phyloP scores from a whole-genome alignment of 2,329 filamentous ascomycete genomes.

The Colletotrichum tabaci region DNA sequence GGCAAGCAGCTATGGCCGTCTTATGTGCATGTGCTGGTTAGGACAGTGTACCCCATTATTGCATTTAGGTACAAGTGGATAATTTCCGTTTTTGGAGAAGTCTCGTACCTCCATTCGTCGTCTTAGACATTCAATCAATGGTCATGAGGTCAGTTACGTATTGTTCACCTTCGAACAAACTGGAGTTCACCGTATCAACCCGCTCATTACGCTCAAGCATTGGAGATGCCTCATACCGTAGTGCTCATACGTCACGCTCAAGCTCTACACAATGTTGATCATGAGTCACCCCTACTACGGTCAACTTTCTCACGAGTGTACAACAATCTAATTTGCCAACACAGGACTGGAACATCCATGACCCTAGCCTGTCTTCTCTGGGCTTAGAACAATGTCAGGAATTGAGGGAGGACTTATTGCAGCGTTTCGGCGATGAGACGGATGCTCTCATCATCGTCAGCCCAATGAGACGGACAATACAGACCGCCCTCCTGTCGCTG shows the following conservation, averaged over 20 bases:
- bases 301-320: slow-evolving; percentile 4
- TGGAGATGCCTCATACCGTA: slow-evolving; percentile 69
- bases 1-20: background rate
- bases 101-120: too few relatives aligned
- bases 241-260: slow-evolving; percentile 94
- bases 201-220: background rate
- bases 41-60: too few relatives aligned
- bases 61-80: too few relatives aligned
- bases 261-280: slow-evolving; percentile 67
- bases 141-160: background rate
- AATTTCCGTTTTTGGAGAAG: background rate
- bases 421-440: slow-evolving; percentile 51
- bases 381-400: slow-evolving; percentile 64
- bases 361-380: slow-evolving; percentile 65
- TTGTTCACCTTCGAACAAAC: background rate
- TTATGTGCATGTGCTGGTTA: background rate
- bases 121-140: too few relatives aligned
- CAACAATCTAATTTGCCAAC: slow-evolving; percentile 44
- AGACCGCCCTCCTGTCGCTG: slow-evolving; percentile 72
- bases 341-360: slow-evolving; percentile 65
- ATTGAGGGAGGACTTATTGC: slow-evolving; percentile 59
- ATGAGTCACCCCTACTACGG: slow-evolving; percentile 58
- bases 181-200: background rate
- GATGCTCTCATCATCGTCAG: slow-evolving; percentile 71
- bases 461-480: slow-evolving; percentile 76